phyloP scores from a whole-genome alignment of 1,284 basidiomycete species.

The Bjerkandera adusta region DNA sequence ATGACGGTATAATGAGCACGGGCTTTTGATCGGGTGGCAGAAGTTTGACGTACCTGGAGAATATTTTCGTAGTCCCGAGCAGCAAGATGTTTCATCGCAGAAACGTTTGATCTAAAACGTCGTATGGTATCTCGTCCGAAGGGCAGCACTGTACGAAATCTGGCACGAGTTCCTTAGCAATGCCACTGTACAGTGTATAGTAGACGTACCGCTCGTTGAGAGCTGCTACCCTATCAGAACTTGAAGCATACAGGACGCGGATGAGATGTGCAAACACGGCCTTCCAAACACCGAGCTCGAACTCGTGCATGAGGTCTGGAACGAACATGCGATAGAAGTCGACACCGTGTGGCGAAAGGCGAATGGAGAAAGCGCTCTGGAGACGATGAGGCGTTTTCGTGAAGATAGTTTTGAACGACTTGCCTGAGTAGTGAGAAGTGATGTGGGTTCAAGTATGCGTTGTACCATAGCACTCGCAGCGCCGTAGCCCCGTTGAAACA shows the following conservation, averaged over 20 bases:
- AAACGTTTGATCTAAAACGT: constrained; percentile 20
- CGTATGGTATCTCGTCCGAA: constrained; percentile 25
- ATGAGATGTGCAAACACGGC: constrained; percentile 28
- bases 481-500: constrained; percentile 1
- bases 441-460: background rate
- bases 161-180: too few relatives aligned
- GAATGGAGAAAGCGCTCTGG: constrained; percentile 3
- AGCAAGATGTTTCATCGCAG: constrained; percentile 29
- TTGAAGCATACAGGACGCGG: constrained; percentile 20
- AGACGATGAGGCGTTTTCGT: background rate
- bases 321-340: constrained; percentile 32
- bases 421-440: constrained; percentile 4
- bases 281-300: constrained; percentile 32
- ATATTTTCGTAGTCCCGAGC: constrained; percentile 28
- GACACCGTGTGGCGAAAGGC: constrained; percentile 20
- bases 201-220: too few relatives aligned
- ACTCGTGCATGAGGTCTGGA: too few relatives aligned
- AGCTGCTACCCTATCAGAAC: too few relatives aligned
- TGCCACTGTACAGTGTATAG: too few relatives aligned
- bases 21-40: background rate
- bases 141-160: constrained; percentile 22
- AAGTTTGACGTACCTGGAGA: constrained; percentile 25
- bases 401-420: background rate
- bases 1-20: background rate
- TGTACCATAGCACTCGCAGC: background rate